Evolutionary conservation across 225 moss, liverwort and hornwort genomes (phyloP), one percentile per base, ranked within the genome.

Genomic region (Marchantia polymorpha): DNA sequence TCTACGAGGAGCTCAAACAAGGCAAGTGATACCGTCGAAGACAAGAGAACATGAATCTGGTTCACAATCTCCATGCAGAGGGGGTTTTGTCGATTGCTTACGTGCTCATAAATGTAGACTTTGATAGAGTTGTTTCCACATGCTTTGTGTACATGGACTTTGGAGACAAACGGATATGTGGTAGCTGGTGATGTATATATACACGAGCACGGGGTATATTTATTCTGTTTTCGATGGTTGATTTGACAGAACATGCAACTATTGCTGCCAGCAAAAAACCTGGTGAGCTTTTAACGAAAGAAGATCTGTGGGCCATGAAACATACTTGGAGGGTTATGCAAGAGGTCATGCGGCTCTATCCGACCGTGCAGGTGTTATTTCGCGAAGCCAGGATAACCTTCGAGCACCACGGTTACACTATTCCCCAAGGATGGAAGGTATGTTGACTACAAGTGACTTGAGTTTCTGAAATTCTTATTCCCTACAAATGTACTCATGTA

Each of bases 251-350:
- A 17, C 69, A 69, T 19, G 69, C 69, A 15, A 12, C 16, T 0
- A 46, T 69, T 47, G 69, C 69, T 27, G 31, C 69, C 17, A 27
- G 15, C 19, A 69, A 69, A 27, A 17, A 8, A 19, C 39, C 46
- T 46, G 69, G 69, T 3, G 69, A 10, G 69, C 46, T 69, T 19
- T 14, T 69, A 14, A 69, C 69, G 16, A 69, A 8, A 39, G 69
- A 69, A 69, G 46, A 47, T 69, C 15, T 69, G 39, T 19, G 69
- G 46, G 26, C 69, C 69, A 69, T 69, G 69, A 69, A 39, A 27
- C 11, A 46, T 47, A 39, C 69, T 4, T 69, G 69, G 69, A 39
- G 10, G 47, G 39, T 69, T 13, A 15, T 69, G 7, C 39, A 69
- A 14, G 69, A 46, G 17, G 47, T 8, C 46, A 17, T 69, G 69